Evolutionary conservation across 495 filamentous ascomycete species (phyloP), one percentile per base, ranked within the genome.

Genomic region (Hypoxylon trugodes): DNA sequence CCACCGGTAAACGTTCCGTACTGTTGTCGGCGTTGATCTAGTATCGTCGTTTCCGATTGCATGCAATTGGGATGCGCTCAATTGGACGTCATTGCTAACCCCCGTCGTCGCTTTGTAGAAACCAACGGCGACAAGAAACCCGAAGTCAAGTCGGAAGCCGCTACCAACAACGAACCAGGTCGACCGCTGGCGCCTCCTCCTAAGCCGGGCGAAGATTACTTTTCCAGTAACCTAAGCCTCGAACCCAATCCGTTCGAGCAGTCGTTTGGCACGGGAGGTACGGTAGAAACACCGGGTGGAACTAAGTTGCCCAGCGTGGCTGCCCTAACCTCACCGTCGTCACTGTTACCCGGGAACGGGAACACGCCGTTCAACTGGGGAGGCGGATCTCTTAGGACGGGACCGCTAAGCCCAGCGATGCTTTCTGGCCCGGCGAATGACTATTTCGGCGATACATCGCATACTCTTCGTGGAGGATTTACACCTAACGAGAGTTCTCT

Each of bases 211-310:
- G 82, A 84, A 47, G 90, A 95, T 69, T 94, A 93, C 78, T 96
- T 93, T 77, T 86, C 84, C 32, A 82, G 78, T 46, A 80, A 85
- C 26, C 73, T 82, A 57, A 88, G 87, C 48, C 83, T 90, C 64
- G 95, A 98, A 73, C 93, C 92, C 50, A 98, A 98, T 71, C 93
- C 94, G 5, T 98, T 98, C 72, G 95, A 98, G 73, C 87, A 92
- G 69, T 96, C 93, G 0, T 98, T 98, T 73, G 83, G 85, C 47
- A 86, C 84, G 51, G 82, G 88, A 37, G 82, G 77, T 36, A 76
- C 89, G 9, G 82, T 84, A 51, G 91, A 96, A 70, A 95, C 92
- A 18, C 92, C 96, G 9, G 92, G 91, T 36, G 92, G 93, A 73
- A 92, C 90, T 13, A 87, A 96, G 63, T 84, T 98, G 60, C 95